These are phyloP conservation scores for Quercus alba DNA, from an alignment of 306 rosid species.

Conservation along the genomic window DNA sequence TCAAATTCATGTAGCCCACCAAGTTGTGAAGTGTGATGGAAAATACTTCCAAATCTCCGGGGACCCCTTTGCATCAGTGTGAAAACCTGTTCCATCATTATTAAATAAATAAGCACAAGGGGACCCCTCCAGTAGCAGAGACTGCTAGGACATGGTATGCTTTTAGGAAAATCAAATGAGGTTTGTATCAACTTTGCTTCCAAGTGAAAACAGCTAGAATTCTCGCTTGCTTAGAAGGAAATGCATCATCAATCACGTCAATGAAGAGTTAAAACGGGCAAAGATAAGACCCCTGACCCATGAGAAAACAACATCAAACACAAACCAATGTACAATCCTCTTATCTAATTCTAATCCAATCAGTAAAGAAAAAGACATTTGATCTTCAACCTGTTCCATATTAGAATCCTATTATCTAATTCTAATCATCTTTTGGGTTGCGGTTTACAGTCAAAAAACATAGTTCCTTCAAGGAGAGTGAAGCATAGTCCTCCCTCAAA, in stretches of 20 bases:
- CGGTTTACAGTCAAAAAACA: too few species aligned
- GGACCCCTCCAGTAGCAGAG: background rate
- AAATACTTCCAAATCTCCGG: too few species aligned
- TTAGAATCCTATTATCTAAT: background rate
- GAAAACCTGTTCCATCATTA: too few species aligned
- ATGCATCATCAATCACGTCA: constrained; percentile 7
- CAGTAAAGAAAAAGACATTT: constrained; percentile 9
- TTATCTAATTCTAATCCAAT: background rate
- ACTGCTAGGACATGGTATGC: background rate
- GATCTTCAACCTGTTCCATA: background rate
- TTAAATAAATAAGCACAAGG: background rate
- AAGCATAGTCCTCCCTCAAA: too few species aligned
- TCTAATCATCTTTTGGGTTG: background rate
- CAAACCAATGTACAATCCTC: background rate
- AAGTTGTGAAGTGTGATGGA: too few species aligned
- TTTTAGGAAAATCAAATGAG: background rate
- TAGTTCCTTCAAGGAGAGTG: too few species aligned
- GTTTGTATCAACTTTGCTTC: constrained; percentile 1
- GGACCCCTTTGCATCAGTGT: too few species aligned
- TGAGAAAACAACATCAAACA: constrained; percentile 6
- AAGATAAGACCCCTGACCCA: background rate
- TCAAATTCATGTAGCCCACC: too few species aligned
- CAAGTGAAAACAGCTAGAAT: constrained; percentile 13
- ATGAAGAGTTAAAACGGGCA: background rate
- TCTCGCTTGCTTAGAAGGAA: constrained; percentile 21